Base-by-base conservation (phyloP, 306 rosid genomes). In the Nissolia schottii region DNA sequence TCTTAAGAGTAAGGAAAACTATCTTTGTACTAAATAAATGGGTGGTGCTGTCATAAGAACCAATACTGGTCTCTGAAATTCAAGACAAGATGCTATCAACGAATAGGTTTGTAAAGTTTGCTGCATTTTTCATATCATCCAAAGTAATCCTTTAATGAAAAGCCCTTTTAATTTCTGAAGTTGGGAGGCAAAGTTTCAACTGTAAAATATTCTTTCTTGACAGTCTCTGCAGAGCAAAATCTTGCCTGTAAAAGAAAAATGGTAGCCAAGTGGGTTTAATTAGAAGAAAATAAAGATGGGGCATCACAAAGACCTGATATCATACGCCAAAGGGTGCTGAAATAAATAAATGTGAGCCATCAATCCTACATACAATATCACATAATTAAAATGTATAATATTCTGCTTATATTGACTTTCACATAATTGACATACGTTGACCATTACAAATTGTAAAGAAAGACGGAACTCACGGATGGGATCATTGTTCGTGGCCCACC, bases 141-240 rank as follows among this genome's bases (percentile, higher is more conserved):
- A 73, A 54, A 48, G 25, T 29, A 28, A 16, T 22, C 22, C 55
- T 57, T 66, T 35, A 11, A 11, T 20, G 7, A 35, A 72, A 62
- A 3, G n/a, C 14, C 51, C 15, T 59, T 67, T 86, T 88, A 86
- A 53, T 81, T 84, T 81, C 87, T 84, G 74, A 91, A 89, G 74
- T 65, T 79, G 19, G 85, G 77, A 0, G 97, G 96, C 63, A 91
- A 59, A 14, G 90, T 88, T 57, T 80, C 87, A 58, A 80, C 83
- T 9, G 90, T 85, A 77, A 95, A 95, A 71, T 89, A 89, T 75
- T 95, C 96, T 79, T 84, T 82, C 73, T 86, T 83, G 40, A 91
- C 80, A 35, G 83, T 84, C 60, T 95, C 93, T 41, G 75, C 86
- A 2, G 95, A 85, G 85, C 99, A 95, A 85, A 95, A 95, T 53